Percentiles rank a stretch among this genome's conserved stretches.
Conservation (phyloP, 192 early-diverging fungal genomes). For the Gamsiella multidivaricata region DNA sequence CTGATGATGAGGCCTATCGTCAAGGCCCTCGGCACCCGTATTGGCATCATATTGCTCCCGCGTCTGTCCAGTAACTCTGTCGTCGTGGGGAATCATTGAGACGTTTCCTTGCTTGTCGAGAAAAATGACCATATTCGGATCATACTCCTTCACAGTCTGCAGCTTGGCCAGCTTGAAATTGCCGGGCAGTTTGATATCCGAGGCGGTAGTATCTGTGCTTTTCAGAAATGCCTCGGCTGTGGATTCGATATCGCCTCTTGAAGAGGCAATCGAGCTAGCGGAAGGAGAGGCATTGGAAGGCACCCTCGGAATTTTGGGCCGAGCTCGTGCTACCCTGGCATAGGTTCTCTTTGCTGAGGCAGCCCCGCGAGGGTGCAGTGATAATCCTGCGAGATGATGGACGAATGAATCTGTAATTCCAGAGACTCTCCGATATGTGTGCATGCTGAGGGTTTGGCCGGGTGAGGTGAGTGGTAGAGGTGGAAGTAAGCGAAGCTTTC, state of each 20-base stretch:
- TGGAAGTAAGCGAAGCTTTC: not conserved
- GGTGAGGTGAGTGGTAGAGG: not conserved
- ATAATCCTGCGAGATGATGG: constrained; percentile 10
- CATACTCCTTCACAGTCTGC: constrained; percentile 18
- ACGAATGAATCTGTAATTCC: constrained; percentile 1
- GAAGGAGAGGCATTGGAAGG: not conserved
- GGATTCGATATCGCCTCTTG: not conserved
- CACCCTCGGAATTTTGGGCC: constrained; percentile 17
- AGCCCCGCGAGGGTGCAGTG: not conserved
- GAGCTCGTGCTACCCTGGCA: constrained; percentile 32
- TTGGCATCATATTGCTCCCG: constrained; percentile 18
- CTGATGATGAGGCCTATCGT: constrained; percentile 7
- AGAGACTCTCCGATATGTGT: not conserved
- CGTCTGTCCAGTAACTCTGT: constrained; percentile 39
- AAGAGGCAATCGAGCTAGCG: not conserved
- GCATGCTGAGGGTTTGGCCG: not conserved
- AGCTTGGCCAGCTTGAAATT: constrained; percentile 32
- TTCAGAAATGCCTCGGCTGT: not conserved
- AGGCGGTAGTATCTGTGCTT: not conserved
- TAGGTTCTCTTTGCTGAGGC: constrained; percentile 15
- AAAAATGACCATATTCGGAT: constrained; percentile 53
- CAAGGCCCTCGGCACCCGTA: not conserved
- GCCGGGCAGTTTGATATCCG: constrained; percentile 20
- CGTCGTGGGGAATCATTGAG: constrained; percentile 44
- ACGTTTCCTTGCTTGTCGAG: constrained; percentile 49